phyloP scores from a whole-genome alignment of 1,139 yeast species.

The Martiniozyma asiatica region DNA sequence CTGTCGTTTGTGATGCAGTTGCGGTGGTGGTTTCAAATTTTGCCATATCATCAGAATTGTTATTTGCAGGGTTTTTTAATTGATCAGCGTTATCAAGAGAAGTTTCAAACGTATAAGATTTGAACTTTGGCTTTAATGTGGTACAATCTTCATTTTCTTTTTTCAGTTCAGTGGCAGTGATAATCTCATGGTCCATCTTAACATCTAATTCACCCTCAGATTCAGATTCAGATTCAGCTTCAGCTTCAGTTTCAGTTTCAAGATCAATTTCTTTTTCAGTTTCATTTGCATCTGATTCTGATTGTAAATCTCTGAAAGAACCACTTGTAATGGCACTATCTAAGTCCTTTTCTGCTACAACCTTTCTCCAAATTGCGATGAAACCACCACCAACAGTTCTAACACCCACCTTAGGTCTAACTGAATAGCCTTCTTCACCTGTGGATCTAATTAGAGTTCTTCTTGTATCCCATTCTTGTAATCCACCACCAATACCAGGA shows the following conservation, averaged over 20 bases:
- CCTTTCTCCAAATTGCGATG: conserved; percentile 25
- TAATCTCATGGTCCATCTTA: background rate
- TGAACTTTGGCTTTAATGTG: conserved; percentile 1
- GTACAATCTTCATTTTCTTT: too few relatives aligned
- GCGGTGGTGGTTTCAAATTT: too few relatives aligned
- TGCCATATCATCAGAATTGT: too few relatives aligned
- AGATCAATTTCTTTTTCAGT: background rate
- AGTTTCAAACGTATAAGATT: conserved; percentile 4
- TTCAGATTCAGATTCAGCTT: background rate
- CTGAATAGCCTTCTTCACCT: conserved; percentile 28
- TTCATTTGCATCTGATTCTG: background rate
- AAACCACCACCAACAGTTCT: conserved; percentile 37
- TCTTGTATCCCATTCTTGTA: conserved; percentile 32
- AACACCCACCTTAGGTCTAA: conserved; percentile 35
- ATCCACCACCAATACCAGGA: conserved; percentile 36
- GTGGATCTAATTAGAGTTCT: conserved; percentile 26
- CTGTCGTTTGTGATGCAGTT: background rate
- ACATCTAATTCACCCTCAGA: background rate
- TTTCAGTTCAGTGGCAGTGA: too few relatives aligned
- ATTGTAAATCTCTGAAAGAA: background rate
- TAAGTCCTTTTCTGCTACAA: too few relatives aligned
- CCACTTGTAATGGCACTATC: conserved; percentile 6
- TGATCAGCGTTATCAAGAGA: too few relatives aligned
- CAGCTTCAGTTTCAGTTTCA: background rate
- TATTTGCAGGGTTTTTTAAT: too few relatives aligned